A percentile compares a stretch with the other conserved stretches of the same genome.
phyloP scores from a whole-genome alignment of 176 grass and related monocot genomes.

The Hordeum marinum region DNA sequence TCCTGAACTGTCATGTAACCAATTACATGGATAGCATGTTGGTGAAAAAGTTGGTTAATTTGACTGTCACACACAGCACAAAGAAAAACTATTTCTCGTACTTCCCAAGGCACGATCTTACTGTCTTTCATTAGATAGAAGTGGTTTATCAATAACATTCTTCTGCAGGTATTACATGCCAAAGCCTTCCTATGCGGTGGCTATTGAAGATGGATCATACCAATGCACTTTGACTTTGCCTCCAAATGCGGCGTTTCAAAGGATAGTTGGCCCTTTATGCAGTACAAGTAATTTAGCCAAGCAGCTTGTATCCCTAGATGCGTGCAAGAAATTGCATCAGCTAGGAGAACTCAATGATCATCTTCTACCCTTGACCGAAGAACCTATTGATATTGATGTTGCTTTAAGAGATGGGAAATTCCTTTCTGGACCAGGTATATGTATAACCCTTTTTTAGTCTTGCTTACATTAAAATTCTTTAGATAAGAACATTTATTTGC shows the following conservation, averaged over 20 bases:
- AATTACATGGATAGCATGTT: slow-evolving; percentile 1
- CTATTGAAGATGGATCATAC: slow-evolving; percentile 35
- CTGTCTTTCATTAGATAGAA: slow-evolving; percentile 12
- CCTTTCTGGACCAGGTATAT: slow-evolving; percentile 65
- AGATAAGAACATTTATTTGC: neutral
- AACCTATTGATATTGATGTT: slow-evolving; percentile 27
- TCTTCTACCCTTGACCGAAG: slow-evolving; percentile 57
- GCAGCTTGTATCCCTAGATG: slow-evolving; percentile 80
- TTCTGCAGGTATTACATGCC: slow-evolving; percentile 63
- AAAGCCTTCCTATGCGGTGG: slow-evolving; percentile 53
- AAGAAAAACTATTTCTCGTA: neutral
- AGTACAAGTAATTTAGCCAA: slow-evolving; percentile 64
- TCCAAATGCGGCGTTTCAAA: slow-evolving; percentile 76
- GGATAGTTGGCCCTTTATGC: slow-evolving; percentile 62
- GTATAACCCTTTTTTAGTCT: neutral
- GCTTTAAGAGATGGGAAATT: slow-evolving; percentile 12
- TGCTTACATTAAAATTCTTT: slow-evolving; percentile 14
- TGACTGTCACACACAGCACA: neutral
- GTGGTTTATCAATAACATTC: neutral
- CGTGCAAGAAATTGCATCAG: slow-evolving; percentile 89
- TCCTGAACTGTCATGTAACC: neutral
- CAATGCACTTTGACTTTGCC: slow-evolving; percentile 75
- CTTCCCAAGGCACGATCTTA: neutral
- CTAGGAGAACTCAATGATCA: slow-evolving; percentile 69
- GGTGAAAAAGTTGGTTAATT: slow-evolving; percentile 4